A percentile compares a stretch with the other conserved stretches of the same genome.
These are phyloP conservation scores for Aquilaria yunnanensis DNA, from an alignment of 345 rosid species.

Conservation along the genomic window DNA sequence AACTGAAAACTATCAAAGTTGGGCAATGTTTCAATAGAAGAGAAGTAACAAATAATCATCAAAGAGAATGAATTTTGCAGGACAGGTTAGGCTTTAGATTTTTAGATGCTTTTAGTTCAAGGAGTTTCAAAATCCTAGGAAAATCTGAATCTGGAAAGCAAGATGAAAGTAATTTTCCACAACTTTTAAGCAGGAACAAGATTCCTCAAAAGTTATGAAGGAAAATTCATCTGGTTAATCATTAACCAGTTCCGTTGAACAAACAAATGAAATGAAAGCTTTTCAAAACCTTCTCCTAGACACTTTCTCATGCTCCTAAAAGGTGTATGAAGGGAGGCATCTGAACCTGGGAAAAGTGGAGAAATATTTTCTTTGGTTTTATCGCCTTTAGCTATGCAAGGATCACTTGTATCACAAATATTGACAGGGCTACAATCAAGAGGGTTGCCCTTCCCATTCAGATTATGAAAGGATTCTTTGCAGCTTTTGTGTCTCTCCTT, in stretches of 20 bases:
- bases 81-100: neutral
- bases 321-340: neutral
- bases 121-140: no score
- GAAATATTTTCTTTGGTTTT: slow-evolving; percentile 11
- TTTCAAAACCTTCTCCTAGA: no score
- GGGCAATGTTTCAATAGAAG: no score
- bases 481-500: slow-evolving; percentile 16
- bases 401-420: slow-evolving; percentile 6
- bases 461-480: slow-evolving; percentile 10
- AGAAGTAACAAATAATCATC: no score
- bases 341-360: slow-evolving; percentile 27
- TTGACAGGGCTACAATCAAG: slow-evolving; percentile 6
- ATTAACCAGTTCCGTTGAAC: no score
- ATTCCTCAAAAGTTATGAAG: no score
- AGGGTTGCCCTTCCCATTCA: slow-evolving; percentile 17
- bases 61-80: neutral
- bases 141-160: no score
- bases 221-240: no score
- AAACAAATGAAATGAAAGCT: no score
- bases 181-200: no score
- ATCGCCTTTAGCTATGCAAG: slow-evolving; percentile 10
- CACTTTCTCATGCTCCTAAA: neutral
- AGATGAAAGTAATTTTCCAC: no score
- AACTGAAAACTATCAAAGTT: neutral
- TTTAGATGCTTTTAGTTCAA: no score